Percentiles rank a stretch among this genome's conserved stretches.
Evolutionary conservation across 257 asterid genomes (phyloP).

Genomic region (Anisodus acutangulus): DNA sequence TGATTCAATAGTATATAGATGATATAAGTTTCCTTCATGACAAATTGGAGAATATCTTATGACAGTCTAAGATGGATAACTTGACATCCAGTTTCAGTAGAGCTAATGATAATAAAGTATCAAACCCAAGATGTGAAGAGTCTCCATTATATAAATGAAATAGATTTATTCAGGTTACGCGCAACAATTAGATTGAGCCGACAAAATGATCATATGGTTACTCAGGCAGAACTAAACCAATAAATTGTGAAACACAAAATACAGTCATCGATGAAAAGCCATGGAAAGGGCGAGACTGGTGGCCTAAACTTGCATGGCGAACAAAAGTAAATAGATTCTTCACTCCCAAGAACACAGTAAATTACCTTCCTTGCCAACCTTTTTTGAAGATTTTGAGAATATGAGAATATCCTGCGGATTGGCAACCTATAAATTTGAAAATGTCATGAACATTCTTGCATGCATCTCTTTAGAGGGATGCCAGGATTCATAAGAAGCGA

Average conservation of each 20-base stretch:
- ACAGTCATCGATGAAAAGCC: constrained; percentile 10
- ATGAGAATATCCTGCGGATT: constrained; percentile 99
- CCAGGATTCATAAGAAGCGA: background rate
- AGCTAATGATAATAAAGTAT: background rate
- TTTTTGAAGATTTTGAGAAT: constrained; percentile 87
- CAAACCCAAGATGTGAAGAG: background rate
- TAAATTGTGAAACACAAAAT: constrained; percentile 23
- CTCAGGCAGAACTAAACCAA: background rate
- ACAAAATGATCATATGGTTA: background rate
- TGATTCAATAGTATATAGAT: constrained; percentile 5
- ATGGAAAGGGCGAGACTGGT: constrained; percentile 30
- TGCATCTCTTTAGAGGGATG: background rate
- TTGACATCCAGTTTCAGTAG: background rate
- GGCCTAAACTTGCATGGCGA: constrained; percentile 27
- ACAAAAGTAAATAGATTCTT: constrained; percentile 25
- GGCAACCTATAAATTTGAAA: constrained; percentile 67
- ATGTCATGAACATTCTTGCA: constrained; percentile 27
- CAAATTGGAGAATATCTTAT: constrained; percentile 13
- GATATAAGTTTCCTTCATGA: constrained; percentile 6
- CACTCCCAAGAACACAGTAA: constrained; percentile 28
- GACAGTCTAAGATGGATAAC: constrained; percentile 1
- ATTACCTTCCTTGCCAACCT: constrained; percentile 63
- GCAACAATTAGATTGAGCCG: background rate
- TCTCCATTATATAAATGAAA: background rate
- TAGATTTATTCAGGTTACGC: constrained; percentile 1